Evolutionary conservation across 1,139 yeast species (phyloP), one percentile per base, ranked within the genome.

Genomic region (Arxiozyma slooffiae): DNA sequence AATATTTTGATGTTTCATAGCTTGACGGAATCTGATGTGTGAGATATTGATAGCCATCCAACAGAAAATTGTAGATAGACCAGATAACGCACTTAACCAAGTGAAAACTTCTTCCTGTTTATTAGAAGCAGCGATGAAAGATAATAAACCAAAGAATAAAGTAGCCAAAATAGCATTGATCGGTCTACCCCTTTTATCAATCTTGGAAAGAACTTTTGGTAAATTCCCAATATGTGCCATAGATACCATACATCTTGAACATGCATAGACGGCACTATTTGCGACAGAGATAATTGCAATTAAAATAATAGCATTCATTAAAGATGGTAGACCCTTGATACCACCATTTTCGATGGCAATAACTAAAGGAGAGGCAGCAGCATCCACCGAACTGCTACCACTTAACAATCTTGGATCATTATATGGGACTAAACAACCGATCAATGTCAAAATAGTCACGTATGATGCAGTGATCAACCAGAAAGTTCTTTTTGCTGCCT

Each of bases 401-500:
- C 72, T 69, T 44, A 79, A 63, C 58, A 84, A 72, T 53, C 76
- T 69, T 7, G 70, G 64, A 56, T 80, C 82, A 57, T 70, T 71
- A 70, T 76, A 81, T 40, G 89, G 88, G 47, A 85, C 92, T 50
- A 84, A 71, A 56, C 82, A 72, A 50, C 90, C 88, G 54, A 84
- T 75, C 51, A 85, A 67, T 39, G 79, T 74, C 62, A 83, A 70
- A 26, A 83, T 77, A 24, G 79, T 71, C 51, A 85, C 70, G 69
- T 84, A 85, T 63, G 83, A 82, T 24, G 79, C 67, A 22, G 82
- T 72, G 55, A 85, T 81, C 66, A 88, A 75, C 89, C 89, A 83
- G 69, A 84, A 82, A 21, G 84, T 86, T 66, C 83, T 88, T 67
- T 83, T 83, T 52, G 82, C 77, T 44, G 92, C 92, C 58, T 74